Percentiles rank a stretch among this genome's conserved stretches.
phyloP scores from a whole-genome alignment of 164 flowering plant species.

The Akebia trifoliata region DNA sequence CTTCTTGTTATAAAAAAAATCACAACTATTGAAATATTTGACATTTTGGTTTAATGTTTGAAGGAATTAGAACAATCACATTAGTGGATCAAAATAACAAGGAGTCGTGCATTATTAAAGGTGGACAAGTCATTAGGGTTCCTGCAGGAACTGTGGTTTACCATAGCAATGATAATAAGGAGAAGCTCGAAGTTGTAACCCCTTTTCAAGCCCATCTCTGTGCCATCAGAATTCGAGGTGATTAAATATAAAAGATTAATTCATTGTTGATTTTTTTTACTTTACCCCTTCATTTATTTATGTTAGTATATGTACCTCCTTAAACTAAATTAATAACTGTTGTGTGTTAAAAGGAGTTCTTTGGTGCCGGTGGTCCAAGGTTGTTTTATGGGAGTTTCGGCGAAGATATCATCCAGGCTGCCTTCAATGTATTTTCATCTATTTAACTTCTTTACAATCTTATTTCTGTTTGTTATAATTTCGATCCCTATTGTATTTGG shows the following conservation, averaged over 20 bases:
- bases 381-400: slow-evolving; percentile 54
- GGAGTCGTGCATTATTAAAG: slow-evolving; percentile 12
- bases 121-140: slow-evolving; percentile 20
- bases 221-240: slow-evolving; percentile 6
- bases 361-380: slow-evolving; percentile 50
- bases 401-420: slow-evolving; percentile 51
- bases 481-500: neutral
- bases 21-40: no score
- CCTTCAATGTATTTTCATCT: slow-evolving; percentile 40
- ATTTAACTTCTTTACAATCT: neutral
- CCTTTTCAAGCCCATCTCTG: slow-evolving; percentile 15
- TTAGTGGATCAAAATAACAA: slow-evolving; percentile 9
- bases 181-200: slow-evolving; percentile 13
- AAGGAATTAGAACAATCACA: slow-evolving; percentile 17
- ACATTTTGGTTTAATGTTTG: no score
- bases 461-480: neutral
- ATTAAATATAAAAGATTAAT: no score
- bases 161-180: slow-evolving; percentile 13
- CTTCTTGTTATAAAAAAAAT: no score
- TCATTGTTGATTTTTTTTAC: no score
- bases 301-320: neutral
- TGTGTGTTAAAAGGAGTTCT: slow-evolving; percentile 32
- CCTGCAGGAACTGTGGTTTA: slow-evolving; percentile 16
- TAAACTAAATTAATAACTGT: neutral
- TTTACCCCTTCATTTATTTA: neutral